A percentile compares a stretch with the other conserved stretches of the same genome.
Evolutionary conservation across 306 rosid genomes (phyloP).

Genomic region (Castanea crenata): DNA sequence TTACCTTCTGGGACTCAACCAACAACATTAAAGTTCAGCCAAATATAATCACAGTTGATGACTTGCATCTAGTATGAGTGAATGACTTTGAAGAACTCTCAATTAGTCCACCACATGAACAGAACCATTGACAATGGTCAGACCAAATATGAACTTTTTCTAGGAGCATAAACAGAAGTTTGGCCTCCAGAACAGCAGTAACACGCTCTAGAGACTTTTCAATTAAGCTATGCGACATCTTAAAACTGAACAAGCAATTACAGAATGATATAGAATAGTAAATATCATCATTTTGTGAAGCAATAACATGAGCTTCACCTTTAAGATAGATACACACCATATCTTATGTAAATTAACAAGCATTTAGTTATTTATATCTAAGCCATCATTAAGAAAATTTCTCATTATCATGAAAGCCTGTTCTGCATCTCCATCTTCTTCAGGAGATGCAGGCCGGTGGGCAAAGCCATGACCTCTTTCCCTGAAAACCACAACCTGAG

Average conservation of each 20-base stretch:
- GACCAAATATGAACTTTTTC: no score
- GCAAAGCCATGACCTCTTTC: slow-evolving; percentile 85
- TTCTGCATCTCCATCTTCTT: slow-evolving; percentile 87
- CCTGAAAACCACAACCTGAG: slow-evolving; percentile 48
- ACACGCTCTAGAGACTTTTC: no score
- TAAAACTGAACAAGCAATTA: neutral
- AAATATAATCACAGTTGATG: no score
- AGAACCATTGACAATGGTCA: no score
- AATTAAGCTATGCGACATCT: neutral
- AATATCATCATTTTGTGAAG: slow-evolving; percentile 1
- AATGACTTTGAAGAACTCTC: no score
- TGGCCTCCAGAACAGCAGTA: no score
- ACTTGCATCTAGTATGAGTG: no score
- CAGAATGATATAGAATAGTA: neutral
- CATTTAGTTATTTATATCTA: slow-evolving; percentile 25
- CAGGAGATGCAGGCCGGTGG: slow-evolving; percentile 69
- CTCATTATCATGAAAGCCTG: slow-evolving; percentile 56
- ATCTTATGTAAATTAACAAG: neutral
- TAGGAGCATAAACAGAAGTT: no score
- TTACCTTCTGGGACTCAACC: no score
- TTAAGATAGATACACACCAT: neutral
- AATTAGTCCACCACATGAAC: no score
- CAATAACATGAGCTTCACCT: neutral
- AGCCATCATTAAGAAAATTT: slow-evolving; percentile 63
- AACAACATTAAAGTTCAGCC: no score